These are phyloP conservation scores for Didymella segeticola DNA, from an alignment of 2,329 filamentous ascomycete genomes.

Conservation along the genomic window DNA sequence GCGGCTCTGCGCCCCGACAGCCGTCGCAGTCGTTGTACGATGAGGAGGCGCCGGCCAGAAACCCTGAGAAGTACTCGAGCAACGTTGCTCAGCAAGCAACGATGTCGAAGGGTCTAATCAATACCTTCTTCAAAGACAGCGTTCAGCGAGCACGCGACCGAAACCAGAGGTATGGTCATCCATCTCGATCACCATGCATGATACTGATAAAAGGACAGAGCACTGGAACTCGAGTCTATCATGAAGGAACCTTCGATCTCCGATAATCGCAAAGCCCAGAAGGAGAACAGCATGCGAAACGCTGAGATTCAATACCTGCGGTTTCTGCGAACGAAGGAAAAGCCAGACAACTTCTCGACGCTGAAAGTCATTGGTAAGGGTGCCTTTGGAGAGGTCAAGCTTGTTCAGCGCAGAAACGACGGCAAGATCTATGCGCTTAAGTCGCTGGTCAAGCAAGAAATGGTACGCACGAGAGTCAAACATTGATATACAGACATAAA, in stretches of 20 bases:
- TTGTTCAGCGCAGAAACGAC: constrained; percentile 95
- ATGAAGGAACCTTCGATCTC: constrained; percentile 78
- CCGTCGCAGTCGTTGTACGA: constrained; percentile 61
- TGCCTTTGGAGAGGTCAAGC: constrained; percentile 96
- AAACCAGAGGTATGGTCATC: constrained; percentile 77
- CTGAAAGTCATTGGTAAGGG: constrained; percentile 99
- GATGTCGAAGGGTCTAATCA: constrained; percentile 69
- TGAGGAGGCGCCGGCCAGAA: constrained; percentile 75
- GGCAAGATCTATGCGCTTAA: constrained; percentile 98
- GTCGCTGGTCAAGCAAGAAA: constrained; percentile 97
- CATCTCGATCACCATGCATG: neutral
- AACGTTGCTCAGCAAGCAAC: constrained; percentile 78
- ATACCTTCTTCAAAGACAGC: constrained; percentile 95
- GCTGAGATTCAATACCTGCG: constrained; percentile 93
- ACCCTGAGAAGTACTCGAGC: constrained; percentile 86
- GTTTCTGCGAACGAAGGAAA: constrained; percentile 91
- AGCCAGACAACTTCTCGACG: constrained; percentile 92
- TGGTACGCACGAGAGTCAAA: constrained; percentile 58
- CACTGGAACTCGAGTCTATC: constrained; percentile 88
- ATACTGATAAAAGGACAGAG: constrained; percentile 61
- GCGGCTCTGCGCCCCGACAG: constrained; percentile 70
- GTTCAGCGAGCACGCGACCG: constrained; percentile 94
- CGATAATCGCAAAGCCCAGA: constrained; percentile 78
- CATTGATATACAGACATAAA: neutral
- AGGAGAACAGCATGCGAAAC: constrained; percentile 82